Evolutionary conservation across 1,139 yeast species (phyloP), one percentile per base, ranked within the genome.

Genomic region (Taphrina flavorubra): DNA sequence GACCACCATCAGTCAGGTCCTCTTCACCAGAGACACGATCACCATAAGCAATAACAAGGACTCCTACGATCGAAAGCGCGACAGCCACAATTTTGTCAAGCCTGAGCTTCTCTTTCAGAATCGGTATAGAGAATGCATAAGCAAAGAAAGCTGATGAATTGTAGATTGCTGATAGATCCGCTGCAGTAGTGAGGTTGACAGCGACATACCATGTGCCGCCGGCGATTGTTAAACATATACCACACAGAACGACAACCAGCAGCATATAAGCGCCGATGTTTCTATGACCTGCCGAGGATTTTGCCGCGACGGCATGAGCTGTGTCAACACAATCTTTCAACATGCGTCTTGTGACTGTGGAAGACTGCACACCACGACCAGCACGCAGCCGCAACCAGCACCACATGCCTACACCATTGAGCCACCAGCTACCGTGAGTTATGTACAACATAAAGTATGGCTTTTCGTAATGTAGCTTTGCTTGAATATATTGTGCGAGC

Each of bases 111-210:
- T 91, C 97, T 39, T 76, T 72, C 65, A 91, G 81, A 56, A 91
- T 78, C 1, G 92, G 90, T 39, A 91, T 87, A 1, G 96, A 92
- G 78, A 91, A 90, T 6, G 90, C 85, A 75, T 91, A 88, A 0
- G 97, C 97, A 6, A 92, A 88, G 76, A 91, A 90, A 0, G 96
- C 96, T 13, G 92, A 87, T 75, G 96, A 90, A 79, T 91, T 91
- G 79, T 90, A 91, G 72, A 91, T 91, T 10, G 97, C 97, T 2
- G 97, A 90, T 39, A 91, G 88, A 75, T 91, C 97, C 1, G 92
- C 83, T 0, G 96, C 91, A 51, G 92, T 89, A 0, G 97, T 88
- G 77, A 89, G 79, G 46, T 60, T 67, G 58, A 91, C 90, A 7
- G 97, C 88, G 18, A 89, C 85, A 76, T 90, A 91, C 97, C 97